Conservation (phyloP, 805 yeast genomes). For the Candida ascalaphidarum region DNA sequence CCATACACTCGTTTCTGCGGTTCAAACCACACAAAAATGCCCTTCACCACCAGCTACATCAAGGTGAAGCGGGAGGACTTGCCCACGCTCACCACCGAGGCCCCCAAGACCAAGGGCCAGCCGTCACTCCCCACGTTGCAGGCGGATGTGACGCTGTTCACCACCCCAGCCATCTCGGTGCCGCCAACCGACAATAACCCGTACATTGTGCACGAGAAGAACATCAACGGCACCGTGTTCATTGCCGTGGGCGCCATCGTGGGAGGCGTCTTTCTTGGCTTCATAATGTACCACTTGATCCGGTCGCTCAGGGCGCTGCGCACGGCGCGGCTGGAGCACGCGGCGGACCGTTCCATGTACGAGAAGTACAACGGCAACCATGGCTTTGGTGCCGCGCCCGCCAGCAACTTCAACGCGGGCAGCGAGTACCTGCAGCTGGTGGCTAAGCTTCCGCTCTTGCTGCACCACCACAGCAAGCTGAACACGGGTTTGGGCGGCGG, state of each 20-base stretch:
- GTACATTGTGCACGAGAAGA: slow-evolving; percentile 39
- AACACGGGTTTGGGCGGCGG: slow-evolving; percentile 6
- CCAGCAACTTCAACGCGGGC: slow-evolving; percentile 1
- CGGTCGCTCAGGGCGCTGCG: slow-evolving; percentile 41
- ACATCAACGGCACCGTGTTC: slow-evolving; percentile 74
- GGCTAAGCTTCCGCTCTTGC: slow-evolving; percentile 26
- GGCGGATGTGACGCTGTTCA: too few species aligned
- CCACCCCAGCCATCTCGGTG: slow-evolving; percentile 43
- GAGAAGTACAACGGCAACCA: slow-evolving; percentile 23
- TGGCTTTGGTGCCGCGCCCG: slow-evolving; percentile 18
- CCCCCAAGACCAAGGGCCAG: slow-evolving; percentile 8
- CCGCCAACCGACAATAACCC: slow-evolving; percentile 64
- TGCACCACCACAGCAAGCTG: slow-evolving; percentile 8
- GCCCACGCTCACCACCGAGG: slow-evolving; percentile 9
- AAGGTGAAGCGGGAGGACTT: slow-evolving; percentile 3
- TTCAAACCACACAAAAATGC: too few species aligned
- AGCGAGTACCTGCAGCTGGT: slow-evolving; percentile 14
- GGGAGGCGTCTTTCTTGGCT: slow-evolving; percentile 46
- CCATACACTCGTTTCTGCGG: too few species aligned
- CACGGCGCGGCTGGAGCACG: slow-evolving; percentile 39
- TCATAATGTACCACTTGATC: slow-evolving; percentile 44
- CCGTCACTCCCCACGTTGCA: too few species aligned
- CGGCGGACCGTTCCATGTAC: slow-evolving; percentile 15
- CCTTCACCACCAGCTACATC: slow-evolving; percentile 7
- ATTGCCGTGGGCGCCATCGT: slow-evolving; percentile 71